A percentile compares a stretch with the other conserved stretches of the same genome.
Conservation (phyloP, 768 basidiomycete species). For the Mycena epipterygia region DNA sequence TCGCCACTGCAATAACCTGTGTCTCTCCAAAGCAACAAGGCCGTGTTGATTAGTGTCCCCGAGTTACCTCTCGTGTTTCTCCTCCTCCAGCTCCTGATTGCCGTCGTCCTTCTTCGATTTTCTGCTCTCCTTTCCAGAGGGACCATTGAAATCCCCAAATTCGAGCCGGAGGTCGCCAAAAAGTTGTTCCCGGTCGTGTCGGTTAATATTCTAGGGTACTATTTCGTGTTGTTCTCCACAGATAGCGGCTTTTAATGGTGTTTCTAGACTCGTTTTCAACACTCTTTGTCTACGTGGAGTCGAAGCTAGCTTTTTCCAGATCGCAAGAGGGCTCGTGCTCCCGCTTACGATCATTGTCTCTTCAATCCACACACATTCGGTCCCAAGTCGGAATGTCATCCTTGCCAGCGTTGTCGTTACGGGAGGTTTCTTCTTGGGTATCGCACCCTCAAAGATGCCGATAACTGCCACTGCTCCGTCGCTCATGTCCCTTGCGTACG, state of each 20-base stretch:
- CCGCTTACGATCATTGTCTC: conserved; percentile 87
- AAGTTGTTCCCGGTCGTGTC: conserved; percentile 74
- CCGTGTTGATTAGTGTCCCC: conserved; percentile 76
- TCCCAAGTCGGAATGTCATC: conserved; percentile 69
- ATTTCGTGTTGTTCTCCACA: background rate
- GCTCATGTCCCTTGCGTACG: conserved; percentile 74
- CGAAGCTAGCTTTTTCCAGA: conserved; percentile 89
- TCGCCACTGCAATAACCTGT: conserved; percentile 22
- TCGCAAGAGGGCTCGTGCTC: conserved; percentile 87
- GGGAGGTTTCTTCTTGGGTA: conserved; percentile 82
- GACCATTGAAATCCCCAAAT: conserved; percentile 67
- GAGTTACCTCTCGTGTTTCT: conserved; percentile 79
- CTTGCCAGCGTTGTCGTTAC: conserved; percentile 75
- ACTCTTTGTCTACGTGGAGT: conserved; percentile 83
- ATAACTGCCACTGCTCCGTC: conserved; percentile 60
- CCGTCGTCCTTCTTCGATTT: conserved; percentile 73
- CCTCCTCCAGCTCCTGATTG: conserved; percentile 75
- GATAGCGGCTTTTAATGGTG: background rate
- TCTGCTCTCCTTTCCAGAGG: conserved; percentile 61
- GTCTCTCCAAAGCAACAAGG: conserved; percentile 75
- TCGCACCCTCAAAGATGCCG: conserved; percentile 67
- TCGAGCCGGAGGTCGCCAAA: conserved; percentile 65
- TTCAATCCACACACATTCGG: conserved; percentile 66
- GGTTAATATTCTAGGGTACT: conserved; percentile 71
- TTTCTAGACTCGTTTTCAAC: conserved; percentile 75